These are phyloP conservation scores for Trametes meyenii DNA, from an alignment of 768 basidiomycete genomes.

Conservation along the genomic window DNA sequence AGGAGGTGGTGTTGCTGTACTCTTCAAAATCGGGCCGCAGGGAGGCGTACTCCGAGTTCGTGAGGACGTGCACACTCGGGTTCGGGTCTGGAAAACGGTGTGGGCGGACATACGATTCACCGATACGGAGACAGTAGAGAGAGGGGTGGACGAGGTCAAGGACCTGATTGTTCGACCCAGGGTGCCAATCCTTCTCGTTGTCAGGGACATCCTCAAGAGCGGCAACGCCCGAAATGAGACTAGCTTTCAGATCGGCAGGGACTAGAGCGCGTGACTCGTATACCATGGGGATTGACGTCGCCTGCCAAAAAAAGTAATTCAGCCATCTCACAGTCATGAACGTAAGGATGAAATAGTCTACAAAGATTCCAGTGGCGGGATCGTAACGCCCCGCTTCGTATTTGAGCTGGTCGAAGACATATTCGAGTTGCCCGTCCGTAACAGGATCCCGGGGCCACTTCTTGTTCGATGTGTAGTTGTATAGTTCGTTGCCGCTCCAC, in stretches of 20 bases:
- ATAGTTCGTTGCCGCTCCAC: slow-evolving; percentile 2
- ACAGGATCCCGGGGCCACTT: slow-evolving; percentile 13
- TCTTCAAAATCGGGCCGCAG: background rate
- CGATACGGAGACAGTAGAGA: slow-evolving; percentile 38
- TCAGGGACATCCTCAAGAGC: slow-evolving; percentile 42
- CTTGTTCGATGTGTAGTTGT: slow-evolving; percentile 1
- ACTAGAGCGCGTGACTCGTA: slow-evolving; percentile 13
- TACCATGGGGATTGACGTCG: background rate
- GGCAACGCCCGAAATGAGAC: background rate
- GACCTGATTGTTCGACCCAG: slow-evolving; percentile 44
- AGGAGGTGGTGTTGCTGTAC: background rate
- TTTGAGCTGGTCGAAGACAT: slow-evolving; percentile 15
- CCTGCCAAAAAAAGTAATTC: background rate
- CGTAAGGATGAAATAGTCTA: background rate
- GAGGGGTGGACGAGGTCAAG: slow-evolving; percentile 52
- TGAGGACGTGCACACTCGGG: background rate
- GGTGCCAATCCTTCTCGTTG: slow-evolving; percentile 49
- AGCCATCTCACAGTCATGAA: background rate
- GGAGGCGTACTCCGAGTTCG: background rate
- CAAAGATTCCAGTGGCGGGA: slow-evolving; percentile 14
- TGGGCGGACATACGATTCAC: background rate
- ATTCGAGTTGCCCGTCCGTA: slow-evolving; percentile 17
- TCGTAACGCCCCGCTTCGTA: slow-evolving; percentile 10
- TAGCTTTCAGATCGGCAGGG: background rate
- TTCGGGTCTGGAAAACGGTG: background rate